phyloP scores from a whole-genome alignment of 495 filamentous ascomycete genomes.

The Penicillium egyptiacum region DNA sequence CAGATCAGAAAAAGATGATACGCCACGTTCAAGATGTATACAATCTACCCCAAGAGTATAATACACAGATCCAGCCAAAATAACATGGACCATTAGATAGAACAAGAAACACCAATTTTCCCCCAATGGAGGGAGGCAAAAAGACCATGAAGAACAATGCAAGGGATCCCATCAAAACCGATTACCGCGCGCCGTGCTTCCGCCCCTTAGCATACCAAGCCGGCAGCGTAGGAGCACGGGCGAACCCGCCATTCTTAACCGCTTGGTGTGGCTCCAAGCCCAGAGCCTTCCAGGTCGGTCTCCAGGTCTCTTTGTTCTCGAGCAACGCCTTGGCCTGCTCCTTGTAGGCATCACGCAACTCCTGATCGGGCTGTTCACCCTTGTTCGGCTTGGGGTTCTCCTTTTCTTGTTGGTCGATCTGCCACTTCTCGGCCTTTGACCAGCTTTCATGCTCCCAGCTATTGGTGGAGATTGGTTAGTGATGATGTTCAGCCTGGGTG shows the following conservation, averaged over 20 bases:
- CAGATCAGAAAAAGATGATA: conserved; percentile 1
- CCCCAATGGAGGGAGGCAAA: background rate
- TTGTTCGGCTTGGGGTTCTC: conserved; percentile 28
- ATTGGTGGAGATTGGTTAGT: conserved; percentile 19
- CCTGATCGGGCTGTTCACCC: conserved; percentile 31
- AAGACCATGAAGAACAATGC: conserved; percentile 11
- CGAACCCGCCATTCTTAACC: conserved; percentile 6
- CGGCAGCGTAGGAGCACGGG: conserved; percentile 9
- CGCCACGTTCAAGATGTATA: conserved; percentile 13
- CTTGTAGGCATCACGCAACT: conserved; percentile 33
- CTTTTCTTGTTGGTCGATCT: conserved; percentile 21
- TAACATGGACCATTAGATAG: conserved; percentile 1
- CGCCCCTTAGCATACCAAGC: conserved; percentile 6
- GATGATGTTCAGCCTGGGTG: background rate
- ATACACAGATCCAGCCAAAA: conserved; percentile 11
- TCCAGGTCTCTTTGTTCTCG: conserved; percentile 38
- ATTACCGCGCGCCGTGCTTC: conserved; percentile 8
- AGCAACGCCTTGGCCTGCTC: conserved; percentile 62
- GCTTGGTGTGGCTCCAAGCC: conserved; percentile 31
- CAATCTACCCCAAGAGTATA: conserved; percentile 17
- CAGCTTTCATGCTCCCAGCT: conserved; percentile 54
- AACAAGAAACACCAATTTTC: conserved; percentile 13
- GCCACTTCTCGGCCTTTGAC: conserved; percentile 37
- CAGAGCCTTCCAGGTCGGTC: conserved; percentile 49
- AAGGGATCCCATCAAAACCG: conserved; percentile 3